Percentiles rank a stretch among this genome's conserved stretches.
Conservation (phyloP, 2,329 filamentous ascomycete species). For the Ophioceras dolichostomum region DNA sequence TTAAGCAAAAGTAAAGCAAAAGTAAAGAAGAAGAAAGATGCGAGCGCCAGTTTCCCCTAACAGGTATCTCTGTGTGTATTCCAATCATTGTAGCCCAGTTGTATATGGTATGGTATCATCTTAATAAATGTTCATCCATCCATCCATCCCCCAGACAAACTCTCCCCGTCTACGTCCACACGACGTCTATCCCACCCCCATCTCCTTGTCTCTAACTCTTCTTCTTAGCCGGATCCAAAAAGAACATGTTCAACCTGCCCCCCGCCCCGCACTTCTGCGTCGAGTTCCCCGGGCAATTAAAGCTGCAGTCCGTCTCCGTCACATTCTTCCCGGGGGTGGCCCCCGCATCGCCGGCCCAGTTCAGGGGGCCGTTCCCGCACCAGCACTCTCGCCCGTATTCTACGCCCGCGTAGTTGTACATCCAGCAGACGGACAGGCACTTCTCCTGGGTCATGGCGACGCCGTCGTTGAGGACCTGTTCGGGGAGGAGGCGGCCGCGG, state of each 20-base stretch:
- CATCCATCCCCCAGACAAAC: too few relatives aligned
- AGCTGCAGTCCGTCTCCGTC: conserved; percentile 4
- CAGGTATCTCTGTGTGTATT: too few relatives aligned
- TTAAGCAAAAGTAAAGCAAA: too few relatives aligned
- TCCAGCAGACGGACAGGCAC: conserved; percentile 17
- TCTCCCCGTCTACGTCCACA: too few relatives aligned
- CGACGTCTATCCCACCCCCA: too few relatives aligned
- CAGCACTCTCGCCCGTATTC: conserved; percentile 26
- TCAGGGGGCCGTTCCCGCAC: conserved; percentile 17
- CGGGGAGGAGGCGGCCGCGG: conserved; percentile 6
- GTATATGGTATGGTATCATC: too few relatives aligned
- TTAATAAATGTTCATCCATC: too few relatives aligned
- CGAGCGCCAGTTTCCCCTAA: too few relatives aligned
- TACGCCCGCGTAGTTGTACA: conserved; percentile 21
- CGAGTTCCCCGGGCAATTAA: conserved; percentile 6
- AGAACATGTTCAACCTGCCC: conserved; percentile 6
- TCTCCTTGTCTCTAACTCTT: too few relatives aligned
- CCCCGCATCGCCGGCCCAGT: conserved; percentile 10
- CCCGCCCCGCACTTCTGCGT: conserved; percentile 7
- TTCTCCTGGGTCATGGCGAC: conserved; percentile 15
- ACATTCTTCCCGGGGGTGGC: conserved; percentile 3
- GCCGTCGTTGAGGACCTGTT: conserved; percentile 4
- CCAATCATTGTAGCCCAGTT: too few relatives aligned
- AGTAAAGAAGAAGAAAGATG: too few relatives aligned
- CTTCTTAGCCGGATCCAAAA: not conserved